Evolutionary conservation across 805 yeast genomes (phyloP).

Genomic region (Tetrapisispora arboricola): DNA sequence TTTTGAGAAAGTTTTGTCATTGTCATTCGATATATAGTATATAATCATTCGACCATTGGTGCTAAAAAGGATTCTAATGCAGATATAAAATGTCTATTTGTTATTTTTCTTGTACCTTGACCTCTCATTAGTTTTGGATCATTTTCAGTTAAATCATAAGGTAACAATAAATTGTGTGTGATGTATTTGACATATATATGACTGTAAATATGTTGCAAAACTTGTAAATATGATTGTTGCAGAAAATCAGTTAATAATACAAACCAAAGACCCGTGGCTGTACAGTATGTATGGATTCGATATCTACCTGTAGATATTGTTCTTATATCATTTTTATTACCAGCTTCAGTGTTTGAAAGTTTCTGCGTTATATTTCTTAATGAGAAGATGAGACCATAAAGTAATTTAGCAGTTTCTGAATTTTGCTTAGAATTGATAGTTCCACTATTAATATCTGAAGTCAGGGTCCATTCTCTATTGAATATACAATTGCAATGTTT

Average conservation of each 20-base stretch:
- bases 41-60: constrained; percentile 17
- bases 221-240: constrained; percentile 21
- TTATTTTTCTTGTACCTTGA: constrained; percentile 25
- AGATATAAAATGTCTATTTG: constrained; percentile 20
- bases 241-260: constrained; percentile 58
- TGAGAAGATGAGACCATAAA: constrained; percentile 80
- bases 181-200: constrained; percentile 26
- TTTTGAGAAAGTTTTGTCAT: no score
- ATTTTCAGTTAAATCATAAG: constrained; percentile 25
- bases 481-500: constrained; percentile 87
- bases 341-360: constrained; percentile 23
- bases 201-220: constrained; percentile 24
- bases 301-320: constrained; percentile 59
- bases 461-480: constrained; percentile 57
- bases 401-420: constrained; percentile 65
- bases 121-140: constrained; percentile 23
- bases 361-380: constrained; percentile 64
- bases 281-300: constrained; percentile 70
- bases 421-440: constrained; percentile 44
- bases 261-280: constrained; percentile 69
- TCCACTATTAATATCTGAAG: constrained; percentile 26
- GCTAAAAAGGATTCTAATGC: constrained; percentile 23
- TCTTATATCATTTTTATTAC: constrained; percentile 25
- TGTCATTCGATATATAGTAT: not conserved
- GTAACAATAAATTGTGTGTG: constrained; percentile 23